phyloP scores from a whole-genome alignment of 306 rosid species.

The Vachellia collinsii region DNA sequence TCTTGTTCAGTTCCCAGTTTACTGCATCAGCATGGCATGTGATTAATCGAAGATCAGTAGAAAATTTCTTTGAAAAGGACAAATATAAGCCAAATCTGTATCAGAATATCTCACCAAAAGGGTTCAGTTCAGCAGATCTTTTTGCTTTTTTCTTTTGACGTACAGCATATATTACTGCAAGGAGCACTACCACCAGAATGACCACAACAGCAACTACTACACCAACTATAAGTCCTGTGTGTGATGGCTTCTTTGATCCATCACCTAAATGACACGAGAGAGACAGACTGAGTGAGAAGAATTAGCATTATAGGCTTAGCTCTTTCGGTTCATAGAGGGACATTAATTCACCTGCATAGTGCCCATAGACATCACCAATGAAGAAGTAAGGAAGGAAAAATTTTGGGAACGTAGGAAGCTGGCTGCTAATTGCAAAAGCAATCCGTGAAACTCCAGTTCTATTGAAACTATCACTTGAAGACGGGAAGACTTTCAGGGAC shows the following conservation, averaged over 20 bases:
- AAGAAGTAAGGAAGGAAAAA: constrained; percentile 60
- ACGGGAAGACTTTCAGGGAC: constrained; percentile 60
- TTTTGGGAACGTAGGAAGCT: constrained; percentile 50
- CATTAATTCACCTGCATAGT: constrained; percentile 46
- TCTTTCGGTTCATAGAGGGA: constrained; percentile 22
- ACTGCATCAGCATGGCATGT: constrained; percentile 45
- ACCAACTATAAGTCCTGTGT: constrained; percentile 55
- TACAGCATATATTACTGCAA: constrained; percentile 63
- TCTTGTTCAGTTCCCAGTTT: constrained; percentile 52
- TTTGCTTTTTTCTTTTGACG: constrained; percentile 57
- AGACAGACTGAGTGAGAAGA: constrained; percentile 25
- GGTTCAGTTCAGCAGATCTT: constrained; percentile 50
- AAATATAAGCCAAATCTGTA: constrained; percentile 32
- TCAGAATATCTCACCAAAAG: constrained; percentile 46
- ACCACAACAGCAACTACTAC: constrained; percentile 61
- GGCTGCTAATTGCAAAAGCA: constrained; percentile 64
- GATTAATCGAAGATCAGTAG: constrained; percentile 15
- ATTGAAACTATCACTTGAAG: constrained; percentile 54
- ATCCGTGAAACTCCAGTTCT: constrained; percentile 45
- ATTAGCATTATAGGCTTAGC: constrained; percentile 24
- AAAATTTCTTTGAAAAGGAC: constrained; percentile 18
- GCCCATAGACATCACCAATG: constrained; percentile 25
- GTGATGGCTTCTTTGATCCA: constrained; percentile 37
- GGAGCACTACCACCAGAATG: constrained; percentile 51
- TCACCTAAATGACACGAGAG: constrained; percentile 24